Base-by-base conservation (phyloP, 768 basidiomycete genomes). In the Tricholoma matsutake region DNA sequence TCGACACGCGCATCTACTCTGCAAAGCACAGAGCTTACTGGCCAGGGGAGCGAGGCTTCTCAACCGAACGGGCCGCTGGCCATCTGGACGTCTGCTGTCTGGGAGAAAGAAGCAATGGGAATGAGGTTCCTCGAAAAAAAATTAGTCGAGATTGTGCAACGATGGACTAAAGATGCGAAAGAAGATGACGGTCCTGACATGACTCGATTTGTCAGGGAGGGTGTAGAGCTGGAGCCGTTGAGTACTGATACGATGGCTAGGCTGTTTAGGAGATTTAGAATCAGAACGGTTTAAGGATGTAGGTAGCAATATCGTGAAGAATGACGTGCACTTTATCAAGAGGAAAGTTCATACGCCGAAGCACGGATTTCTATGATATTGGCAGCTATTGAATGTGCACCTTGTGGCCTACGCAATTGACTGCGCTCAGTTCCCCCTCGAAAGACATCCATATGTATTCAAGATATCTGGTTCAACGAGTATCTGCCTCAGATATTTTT, bases 21-120 rank as follows among this genome's bases (percentile, higher is more conserved):
- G 55, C 70, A 71, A 59, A 70, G 71, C 34, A 64, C 64, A 28
- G 71, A 68, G 13, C 68, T 70, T 6, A 51, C 68, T 18, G 65
- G 58, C 47, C 68, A 68, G 34, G 74, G 75, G 60, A 68, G 67
- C 25, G 68, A 65, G 20, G 56, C 62, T 49, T 16, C 54, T 29
- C 52, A 59, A 47, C 62, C 67, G 1, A 57, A 59, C 25, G 86
- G 86, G 0, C 87, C 89, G 5, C 69, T 92, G 54, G 79, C 87
- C 0, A 76, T 92, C 32, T 89, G 84, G 86, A 91, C 89, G 32
- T 84, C 80, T 0, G 84, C 83, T 1, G 80, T 91, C 3, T 92
- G 90, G 90, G 61, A 86, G 63, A 77, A 76, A 57, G 89, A 92
- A 71, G 78, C 79, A 14, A 86, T 81, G 76, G 22, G 71, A 8